Conservation (phyloP, 1,139 yeast genomes). For the Pichia sp. region DNA sequence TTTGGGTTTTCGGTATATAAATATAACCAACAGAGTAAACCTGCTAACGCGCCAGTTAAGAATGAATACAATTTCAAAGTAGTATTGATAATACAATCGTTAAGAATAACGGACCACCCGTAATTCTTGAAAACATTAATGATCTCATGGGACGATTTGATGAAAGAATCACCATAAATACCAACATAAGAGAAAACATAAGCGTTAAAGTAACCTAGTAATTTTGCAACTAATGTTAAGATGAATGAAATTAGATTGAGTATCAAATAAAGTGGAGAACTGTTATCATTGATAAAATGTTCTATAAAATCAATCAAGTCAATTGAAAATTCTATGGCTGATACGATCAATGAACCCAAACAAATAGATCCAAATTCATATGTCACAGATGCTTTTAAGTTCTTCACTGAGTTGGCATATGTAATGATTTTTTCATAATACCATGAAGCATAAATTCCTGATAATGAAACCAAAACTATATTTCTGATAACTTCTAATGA, state of each 20-base stretch:
- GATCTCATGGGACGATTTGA: conserved; percentile 70
- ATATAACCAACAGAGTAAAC: not conserved
- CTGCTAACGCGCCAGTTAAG: not conserved
- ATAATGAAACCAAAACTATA: conserved; percentile 71
- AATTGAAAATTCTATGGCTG: conserved; percentile 52
- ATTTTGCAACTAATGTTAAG: conserved; percentile 29
- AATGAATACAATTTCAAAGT: not conserved
- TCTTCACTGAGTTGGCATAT: conserved; percentile 63
- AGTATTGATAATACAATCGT: conserved; percentile 1
- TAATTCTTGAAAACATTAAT: conserved; percentile 66
- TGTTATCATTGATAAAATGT: conserved; percentile 82
- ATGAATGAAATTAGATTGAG: conserved; percentile 38
- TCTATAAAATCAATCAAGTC: conserved; percentile 20
- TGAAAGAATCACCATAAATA: conserved; percentile 70
- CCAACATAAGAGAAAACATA: conserved; percentile 86
- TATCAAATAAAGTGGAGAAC: conserved; percentile 67
- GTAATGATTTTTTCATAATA: conserved; percentile 62
- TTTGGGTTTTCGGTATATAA: not conserved
- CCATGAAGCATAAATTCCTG: conserved; percentile 88
- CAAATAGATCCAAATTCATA: conserved; percentile 86
- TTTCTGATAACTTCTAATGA: conserved; percentile 79
- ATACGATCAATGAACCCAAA: conserved; percentile 75
- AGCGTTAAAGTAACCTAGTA: conserved; percentile 64
- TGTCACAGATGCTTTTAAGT: conserved; percentile 72
- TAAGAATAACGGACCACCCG: conserved; percentile 47